phyloP scores from a whole-genome alignment of 2,329 filamentous ascomycete genomes.

The Pyrenophora seminiperda region DNA sequence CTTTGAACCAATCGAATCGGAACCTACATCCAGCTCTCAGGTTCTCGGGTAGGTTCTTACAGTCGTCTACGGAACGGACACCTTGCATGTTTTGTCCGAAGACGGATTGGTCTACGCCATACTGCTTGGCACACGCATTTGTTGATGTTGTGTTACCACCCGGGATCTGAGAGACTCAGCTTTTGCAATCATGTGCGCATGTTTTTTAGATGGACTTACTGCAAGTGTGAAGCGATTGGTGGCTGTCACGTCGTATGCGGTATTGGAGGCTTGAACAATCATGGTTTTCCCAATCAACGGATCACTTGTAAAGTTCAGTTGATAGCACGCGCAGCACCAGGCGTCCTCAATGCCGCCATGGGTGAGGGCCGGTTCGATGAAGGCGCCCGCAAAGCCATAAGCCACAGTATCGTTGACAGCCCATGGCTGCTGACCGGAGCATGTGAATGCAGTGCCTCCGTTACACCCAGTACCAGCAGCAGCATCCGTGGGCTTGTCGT shows the following conservation, averaged over 20 bases:
- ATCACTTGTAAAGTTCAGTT: conserved; percentile 64
- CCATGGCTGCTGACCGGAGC: conserved; percentile 67
- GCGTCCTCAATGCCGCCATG: conserved; percentile 58
- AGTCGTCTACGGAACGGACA: conserved; percentile 38
- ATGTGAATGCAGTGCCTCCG: conserved; percentile 62
- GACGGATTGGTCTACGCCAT: conserved; percentile 38
- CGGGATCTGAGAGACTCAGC: conserved; percentile 35
- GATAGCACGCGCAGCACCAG: conserved; percentile 72
- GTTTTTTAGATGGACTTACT: conserved; percentile 23
- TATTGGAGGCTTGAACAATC: conserved; percentile 69
- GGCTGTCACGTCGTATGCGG: conserved; percentile 51
- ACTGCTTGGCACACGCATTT: conserved; percentile 43
- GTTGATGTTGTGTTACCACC: conserved; percentile 45
- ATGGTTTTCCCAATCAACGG: conserved; percentile 64
- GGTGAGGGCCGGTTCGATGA: conserved; percentile 48
- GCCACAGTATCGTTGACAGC: conserved; percentile 62
- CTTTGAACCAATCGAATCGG: conserved; percentile 46
- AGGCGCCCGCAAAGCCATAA: conserved; percentile 69
- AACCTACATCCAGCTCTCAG: conserved; percentile 38
- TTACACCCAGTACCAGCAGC: conserved; percentile 59
- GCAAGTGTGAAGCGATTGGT: conserved; percentile 45
- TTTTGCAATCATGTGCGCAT: conserved; percentile 1
- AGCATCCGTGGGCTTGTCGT: conserved; percentile 59
- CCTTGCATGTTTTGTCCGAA: conserved; percentile 40
- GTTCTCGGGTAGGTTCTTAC: conserved; percentile 40